Evolutionary conservation across 2,329 filamentous ascomycete genomes (phyloP).

Genomic region (Pseudocercospora fuligena): DNA sequence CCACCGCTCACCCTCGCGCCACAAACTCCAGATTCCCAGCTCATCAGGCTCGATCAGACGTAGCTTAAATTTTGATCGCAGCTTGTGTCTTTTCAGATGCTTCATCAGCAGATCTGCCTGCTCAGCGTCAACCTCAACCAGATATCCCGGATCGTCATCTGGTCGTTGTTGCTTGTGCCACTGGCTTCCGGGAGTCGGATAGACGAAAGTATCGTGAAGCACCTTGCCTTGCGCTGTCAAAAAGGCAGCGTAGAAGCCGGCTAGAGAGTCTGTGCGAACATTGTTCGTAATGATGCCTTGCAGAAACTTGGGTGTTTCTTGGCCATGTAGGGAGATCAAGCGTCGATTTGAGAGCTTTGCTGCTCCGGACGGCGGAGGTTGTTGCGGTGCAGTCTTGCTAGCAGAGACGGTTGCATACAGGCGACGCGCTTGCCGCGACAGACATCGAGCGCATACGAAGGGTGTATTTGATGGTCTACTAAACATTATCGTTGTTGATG

Average conservation of each 20-base stretch:
- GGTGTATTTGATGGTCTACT: conserved; percentile 17
- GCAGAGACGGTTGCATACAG: conserved; percentile 22
- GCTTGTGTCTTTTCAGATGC: conserved; percentile 83
- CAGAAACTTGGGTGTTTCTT: conserved; percentile 80
- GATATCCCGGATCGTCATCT: conserved; percentile 59
- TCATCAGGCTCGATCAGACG: conserved; percentile 69
- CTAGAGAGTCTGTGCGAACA: conserved; percentile 56
- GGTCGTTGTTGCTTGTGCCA: conserved; percentile 36
- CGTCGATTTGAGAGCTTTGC: conserved; percentile 71
- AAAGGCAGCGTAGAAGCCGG: conserved; percentile 79
- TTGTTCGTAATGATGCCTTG: conserved; percentile 85
- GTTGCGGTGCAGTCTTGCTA: conserved; percentile 40
- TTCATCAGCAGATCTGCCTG: conserved; percentile 67
- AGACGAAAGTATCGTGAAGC: conserved; percentile 88
- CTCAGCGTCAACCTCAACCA: conserved; percentile 80
- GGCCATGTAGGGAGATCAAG: conserved; percentile 78
- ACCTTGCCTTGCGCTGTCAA: conserved; percentile 82
- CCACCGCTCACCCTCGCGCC: conserved; percentile 62
- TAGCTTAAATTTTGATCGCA: conserved; percentile 78
- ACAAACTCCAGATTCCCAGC: conserved; percentile 72
- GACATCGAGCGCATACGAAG: conserved; percentile 32
- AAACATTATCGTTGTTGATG: conserved; percentile 21
- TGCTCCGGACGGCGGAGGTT: conserved; percentile 58
- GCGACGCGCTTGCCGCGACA: conserved; percentile 25
- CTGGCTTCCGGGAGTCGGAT: conserved; percentile 59